Evolutionary conservation across 2,329 filamentous ascomycete genomes (phyloP), one percentile per base, ranked within the genome.

Genomic region (Paracoccidioides lutzii): DNA sequence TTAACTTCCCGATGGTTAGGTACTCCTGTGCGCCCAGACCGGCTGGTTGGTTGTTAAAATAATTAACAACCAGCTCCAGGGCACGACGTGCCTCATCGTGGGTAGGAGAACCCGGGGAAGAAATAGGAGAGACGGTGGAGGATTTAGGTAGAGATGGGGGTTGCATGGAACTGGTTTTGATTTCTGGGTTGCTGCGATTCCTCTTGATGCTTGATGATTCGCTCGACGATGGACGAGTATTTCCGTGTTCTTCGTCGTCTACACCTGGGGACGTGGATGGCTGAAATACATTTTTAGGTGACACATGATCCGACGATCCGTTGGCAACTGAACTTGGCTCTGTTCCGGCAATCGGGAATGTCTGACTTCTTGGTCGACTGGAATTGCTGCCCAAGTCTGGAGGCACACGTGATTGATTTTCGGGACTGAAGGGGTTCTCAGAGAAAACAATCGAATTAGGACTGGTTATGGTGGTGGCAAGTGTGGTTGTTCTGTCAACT

Each of bases 21-120:
- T 85, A 90, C 60, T 96, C 90, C 49, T 88, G 81, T 65, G 93
- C 87, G 14, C 87, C 81, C 37, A 89, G 80, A 1, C 83, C 84
- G 0, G 77, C 41, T 10, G 83, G 81, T 61, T 86, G 81, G 58
- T 83, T 83, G 63, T 88, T 81, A 67, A 96, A 86, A 66, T 91
- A 95, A 58, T 74, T 84, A 67, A 95, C 80, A 22, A 96, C 81
- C 2, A 90, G 83, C 64, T 91, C 85, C 4, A 94, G 79, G 1
- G 90, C 91, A 53, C 82, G 80, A 42, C 87, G 81, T 3, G 90
- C 90, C 68, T 97, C 90, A 63, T 96, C 90, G 62, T 90, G 87
- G 0, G 85, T 89, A 0, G 86, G 87, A 1, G 85, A 86, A 33
- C 72, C 79, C 1, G 84, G 78, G 52, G 81, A 78, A 43, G 79